These are phyloP conservation scores for Penicillium sp. DNA, from an alignment of 2,329 filamentous ascomycete species.

Conservation along the genomic window DNA sequence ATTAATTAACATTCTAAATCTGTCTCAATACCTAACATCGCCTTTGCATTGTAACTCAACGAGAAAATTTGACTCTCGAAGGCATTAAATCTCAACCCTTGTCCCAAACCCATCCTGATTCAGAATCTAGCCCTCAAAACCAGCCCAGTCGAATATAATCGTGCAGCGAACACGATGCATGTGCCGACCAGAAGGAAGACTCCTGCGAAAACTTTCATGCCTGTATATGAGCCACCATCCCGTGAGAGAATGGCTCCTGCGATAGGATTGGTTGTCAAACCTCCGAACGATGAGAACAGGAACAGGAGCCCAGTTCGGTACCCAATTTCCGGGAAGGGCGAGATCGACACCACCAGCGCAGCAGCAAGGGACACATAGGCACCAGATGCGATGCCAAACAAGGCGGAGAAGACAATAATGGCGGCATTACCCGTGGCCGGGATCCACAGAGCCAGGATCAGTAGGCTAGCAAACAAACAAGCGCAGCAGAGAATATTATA, in stretches of 20 bases:
- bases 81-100: no score
- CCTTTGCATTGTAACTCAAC: no score
- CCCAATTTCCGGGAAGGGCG: constrained; percentile 68
- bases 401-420: constrained; percentile 63
- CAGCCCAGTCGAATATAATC: constrained; percentile 6
- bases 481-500: constrained; percentile 26
- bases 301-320: constrained; percentile 66
- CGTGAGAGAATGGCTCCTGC: constrained; percentile 58
- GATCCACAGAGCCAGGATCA: constrained; percentile 26
- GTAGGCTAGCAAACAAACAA: constrained; percentile 13
- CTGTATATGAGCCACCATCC: constrained; percentile 58
- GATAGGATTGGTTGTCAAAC: constrained; percentile 68
- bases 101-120: background rate
- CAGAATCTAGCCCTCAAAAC: constrained; percentile 16
- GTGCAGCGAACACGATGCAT: constrained; percentile 3
- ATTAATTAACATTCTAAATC: background rate
- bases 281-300: constrained; percentile 63
- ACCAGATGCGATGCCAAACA: constrained; percentile 69
- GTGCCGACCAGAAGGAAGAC: constrained; percentile 51
- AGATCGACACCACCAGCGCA: constrained; percentile 65
- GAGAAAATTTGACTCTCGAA: no score
- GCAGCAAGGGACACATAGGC: constrained; percentile 64
- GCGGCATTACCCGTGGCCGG: constrained; percentile 53
- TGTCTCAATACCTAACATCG: no score
- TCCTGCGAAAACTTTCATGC: constrained; percentile 68